phyloP scores from a whole-genome alignment of 1,284 basidiomycete genomes.

The Sanguinoderma infundibulare region DNA sequence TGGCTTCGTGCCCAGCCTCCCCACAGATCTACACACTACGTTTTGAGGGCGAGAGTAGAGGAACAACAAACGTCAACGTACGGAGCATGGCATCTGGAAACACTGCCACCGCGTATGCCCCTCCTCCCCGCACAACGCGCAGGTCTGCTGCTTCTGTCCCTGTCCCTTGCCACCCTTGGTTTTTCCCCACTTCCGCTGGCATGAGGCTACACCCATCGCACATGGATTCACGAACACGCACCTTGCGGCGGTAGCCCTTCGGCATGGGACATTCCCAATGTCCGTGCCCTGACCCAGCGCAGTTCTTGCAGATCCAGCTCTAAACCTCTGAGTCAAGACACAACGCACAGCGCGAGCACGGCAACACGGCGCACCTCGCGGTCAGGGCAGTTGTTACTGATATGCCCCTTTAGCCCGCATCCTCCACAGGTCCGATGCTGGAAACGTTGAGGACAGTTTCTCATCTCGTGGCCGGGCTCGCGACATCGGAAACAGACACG shows the following conservation, averaged over 20 bases:
- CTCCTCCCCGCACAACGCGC: not conserved
- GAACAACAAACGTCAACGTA: not conserved
- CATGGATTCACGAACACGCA: not conserved
- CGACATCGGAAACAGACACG: not conserved
- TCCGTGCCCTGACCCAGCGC: conserved; percentile 1
- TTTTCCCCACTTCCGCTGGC: not conserved
- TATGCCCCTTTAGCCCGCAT: not conserved
- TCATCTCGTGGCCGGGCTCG: not conserved
- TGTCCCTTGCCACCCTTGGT: not conserved
- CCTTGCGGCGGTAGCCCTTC: conserved; percentile 1
- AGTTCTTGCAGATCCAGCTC: conserved; percentile 14
- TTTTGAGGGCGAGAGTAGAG: not conserved
- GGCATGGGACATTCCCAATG: conserved; percentile 13
- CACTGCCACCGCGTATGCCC: conserved; percentile 5
- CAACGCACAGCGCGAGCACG: not conserved
- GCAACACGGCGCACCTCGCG: not conserved
- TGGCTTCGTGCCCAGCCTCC: not conserved
- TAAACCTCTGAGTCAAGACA: not conserved
- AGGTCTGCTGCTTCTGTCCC: not conserved
- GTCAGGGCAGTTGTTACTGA: not conserved
- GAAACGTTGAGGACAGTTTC: not conserved
- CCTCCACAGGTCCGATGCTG: not conserved
- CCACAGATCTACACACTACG: not conserved
- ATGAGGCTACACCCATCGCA: not conserved
- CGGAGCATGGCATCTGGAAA: not conserved